phyloP scores from a whole-genome alignment of 2,329 filamentous ascomycete genomes.

The Hymenoscyphus linearis region DNA sequence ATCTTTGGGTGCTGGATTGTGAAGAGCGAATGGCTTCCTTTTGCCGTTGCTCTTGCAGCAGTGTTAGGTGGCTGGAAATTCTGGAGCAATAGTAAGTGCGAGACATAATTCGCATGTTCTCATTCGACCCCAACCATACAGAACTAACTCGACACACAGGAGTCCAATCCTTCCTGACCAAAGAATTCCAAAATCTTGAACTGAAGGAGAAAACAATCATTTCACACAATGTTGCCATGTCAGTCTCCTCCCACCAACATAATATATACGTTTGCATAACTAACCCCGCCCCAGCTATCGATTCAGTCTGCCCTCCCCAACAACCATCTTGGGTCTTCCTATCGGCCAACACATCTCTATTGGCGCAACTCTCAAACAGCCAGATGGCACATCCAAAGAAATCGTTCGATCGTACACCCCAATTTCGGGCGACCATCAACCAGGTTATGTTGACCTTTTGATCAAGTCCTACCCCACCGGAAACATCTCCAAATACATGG shows the following conservation, averaged over 20 bases:
- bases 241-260: constrained; percentile 25
- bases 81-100: constrained; percentile 60
- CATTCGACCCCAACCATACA: background rate
- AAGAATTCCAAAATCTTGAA: constrained; percentile 84
- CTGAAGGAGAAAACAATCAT: constrained; percentile 92
- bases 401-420: constrained; percentile 90
- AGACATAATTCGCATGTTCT: background rate
- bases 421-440: constrained; percentile 81
- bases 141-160: constrained; percentile 42
- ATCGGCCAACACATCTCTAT: constrained; percentile 99
- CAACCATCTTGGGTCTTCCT: constrained; percentile 84
- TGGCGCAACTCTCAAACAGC: constrained; percentile 63
- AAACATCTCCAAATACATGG: constrained; percentile 94
- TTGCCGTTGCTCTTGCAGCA: constrained; percentile 62
- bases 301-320: constrained; percentile 74
- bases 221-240: constrained; percentile 98
- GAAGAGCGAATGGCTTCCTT: constrained; percentile 71
- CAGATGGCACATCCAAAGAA: constrained; percentile 70
- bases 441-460: constrained; percentile 90
- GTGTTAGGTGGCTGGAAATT: constrained; percentile 67
- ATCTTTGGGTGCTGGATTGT: constrained; percentile 71
- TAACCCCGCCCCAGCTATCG: constrained; percentile 62
- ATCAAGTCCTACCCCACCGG: constrained; percentile 98
- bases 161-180: constrained; percentile 75
- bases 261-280: constrained; percentile 4